Base-by-base conservation (phyloP, 106 monocot species). In the Acorus calamus region DNA sequence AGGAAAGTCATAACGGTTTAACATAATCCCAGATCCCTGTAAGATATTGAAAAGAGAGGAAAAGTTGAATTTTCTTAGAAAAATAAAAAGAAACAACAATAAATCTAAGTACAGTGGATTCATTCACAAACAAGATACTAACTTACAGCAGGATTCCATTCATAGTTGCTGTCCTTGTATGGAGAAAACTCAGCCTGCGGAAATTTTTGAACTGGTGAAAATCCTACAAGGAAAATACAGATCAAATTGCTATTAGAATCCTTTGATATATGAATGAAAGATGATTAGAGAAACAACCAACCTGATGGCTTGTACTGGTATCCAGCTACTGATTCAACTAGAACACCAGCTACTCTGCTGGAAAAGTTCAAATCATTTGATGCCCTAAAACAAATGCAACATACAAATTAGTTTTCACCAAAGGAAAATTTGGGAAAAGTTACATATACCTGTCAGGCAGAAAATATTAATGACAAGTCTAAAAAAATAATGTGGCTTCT, bases 11-110 rank as follows among this genome's bases (percentile, higher is more conserved):
- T 84, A 90, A 13, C 54, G 60, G 13, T 80, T 84, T 79, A 69
- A 80, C 94, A 94, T 90, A 13, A 94, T 87, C 63, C 90, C 81
- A 72, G 87, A 94, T 70, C 94, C 94, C 94, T 94, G 81, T 42
- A 81, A 51, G 53, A 8, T 62, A 60, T 8, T 8, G 67, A 28
- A 76, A 47, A 12, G 28, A 28, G 28, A 28, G 28, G 28, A 28
- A 28, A 28, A 28, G 28, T 28, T 28, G 28, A 28, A 28, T 28
- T 28, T 28, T 28, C 28, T 28, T 28, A 1, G 28, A 28, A 28
- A 28, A 28, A 1, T 28, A 28, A 28, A 28, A 28, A 28, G 28
- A 28, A 28, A 28, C 28, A 28, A 28, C 28, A 0, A 28, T 28
- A 28, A 28, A 28, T 28, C 28, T 28, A 28, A 28, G 28, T 28